Percentiles rank a stretch among this genome's conserved stretches.
Evolutionary conservation across 2,329 filamentous ascomycete genomes (phyloP).

Genomic region (Fusarium napiforme): DNA sequence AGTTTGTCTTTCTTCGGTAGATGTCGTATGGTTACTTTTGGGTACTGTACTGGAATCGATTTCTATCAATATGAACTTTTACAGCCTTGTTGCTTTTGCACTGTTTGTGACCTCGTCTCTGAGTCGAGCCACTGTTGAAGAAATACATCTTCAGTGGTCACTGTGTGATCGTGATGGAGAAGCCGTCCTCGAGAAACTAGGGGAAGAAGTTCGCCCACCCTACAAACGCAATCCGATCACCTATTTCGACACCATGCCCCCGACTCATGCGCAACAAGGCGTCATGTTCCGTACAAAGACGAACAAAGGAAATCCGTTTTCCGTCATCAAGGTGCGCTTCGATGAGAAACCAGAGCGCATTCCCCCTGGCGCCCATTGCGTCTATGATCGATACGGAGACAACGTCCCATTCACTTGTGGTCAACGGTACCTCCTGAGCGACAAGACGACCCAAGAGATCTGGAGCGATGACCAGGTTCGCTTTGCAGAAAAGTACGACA

Average conservation of each 20-base stretch:
- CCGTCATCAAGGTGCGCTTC: constrained; percentile 37
- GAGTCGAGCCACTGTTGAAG: background rate
- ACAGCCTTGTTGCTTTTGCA: background rate
- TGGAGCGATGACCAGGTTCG: constrained; percentile 36
- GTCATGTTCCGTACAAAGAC: constrained; percentile 40
- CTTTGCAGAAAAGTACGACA: constrained; percentile 32
- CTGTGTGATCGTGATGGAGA: constrained; percentile 29
- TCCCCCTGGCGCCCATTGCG: constrained; percentile 20
- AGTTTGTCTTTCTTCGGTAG: background rate
- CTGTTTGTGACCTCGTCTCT: background rate
- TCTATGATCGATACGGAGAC: constrained; percentile 38
- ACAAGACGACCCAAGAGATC: background rate
- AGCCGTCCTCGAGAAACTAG: constrained; percentile 30
- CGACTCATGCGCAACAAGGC: constrained; percentile 30
- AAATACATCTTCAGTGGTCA: constrained; percentile 39
- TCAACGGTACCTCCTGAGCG: constrained; percentile 9
- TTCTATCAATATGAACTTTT: constrained; percentile 13
- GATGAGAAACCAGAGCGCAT: constrained; percentile 2
- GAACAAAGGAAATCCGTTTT: constrained; percentile 28
- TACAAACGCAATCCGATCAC: constrained; percentile 37
- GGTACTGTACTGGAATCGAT: background rate
- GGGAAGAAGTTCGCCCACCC: constrained; percentile 19
- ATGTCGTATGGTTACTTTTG: background rate
- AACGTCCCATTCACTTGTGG: constrained; percentile 31
- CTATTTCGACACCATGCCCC: constrained; percentile 38